Evolutionary conservation across 768 basidiomycete species (phyloP), one percentile per base, ranked within the genome.

Genomic region (Gloeophyllum trabeum): DNA sequence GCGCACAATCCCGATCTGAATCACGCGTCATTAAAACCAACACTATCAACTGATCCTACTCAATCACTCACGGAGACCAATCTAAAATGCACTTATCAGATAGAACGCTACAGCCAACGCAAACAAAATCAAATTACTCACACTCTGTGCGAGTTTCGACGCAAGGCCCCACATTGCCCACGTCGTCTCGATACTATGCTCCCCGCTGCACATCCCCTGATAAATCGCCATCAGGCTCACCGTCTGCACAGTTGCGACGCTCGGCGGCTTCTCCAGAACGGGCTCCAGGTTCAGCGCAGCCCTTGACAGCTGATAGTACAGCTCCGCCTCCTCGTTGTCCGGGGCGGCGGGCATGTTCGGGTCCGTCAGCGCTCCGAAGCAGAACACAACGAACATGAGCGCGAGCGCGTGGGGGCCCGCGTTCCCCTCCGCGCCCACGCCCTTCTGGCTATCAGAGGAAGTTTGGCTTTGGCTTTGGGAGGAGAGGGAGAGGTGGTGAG

Each of bases 1-100:
- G 67, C 4, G 80, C 80, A 53, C 78, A 79, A 52, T 84, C 81
- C 5, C 79, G 78, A 50, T 84, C 81, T 83, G n/a, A 7, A 7
- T 5, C 18, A 19, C 37, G 20, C 5, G 21, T 12, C n/a, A 21
- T 19, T 23, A 30, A 36, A 24, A 19, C 12, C n/a, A 24, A n/a
- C 35, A 38, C 16, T 5, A 14, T 6, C 25, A 18, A 28, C 32
- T 5, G 41, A 21, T 5, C 13, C 12, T 20, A 37, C n/a, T n/a
- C 7, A 10, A 24, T 38, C 26, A 69, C 78, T 51, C 52, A 82
- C 79, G 80, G 42, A 83, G 67, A 30, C 81, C 80, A 50, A 83
- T 73, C 80, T 82, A 52, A 6, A 43, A 22, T 7, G 25, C 5
- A 24, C 25, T 44, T n/a, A n/a, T n/a, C n/a, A n/a, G n/a, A n/a